phyloP scores from a whole-genome alignment of 805 yeast genomes.

The Candida namnaoensis region DNA sequence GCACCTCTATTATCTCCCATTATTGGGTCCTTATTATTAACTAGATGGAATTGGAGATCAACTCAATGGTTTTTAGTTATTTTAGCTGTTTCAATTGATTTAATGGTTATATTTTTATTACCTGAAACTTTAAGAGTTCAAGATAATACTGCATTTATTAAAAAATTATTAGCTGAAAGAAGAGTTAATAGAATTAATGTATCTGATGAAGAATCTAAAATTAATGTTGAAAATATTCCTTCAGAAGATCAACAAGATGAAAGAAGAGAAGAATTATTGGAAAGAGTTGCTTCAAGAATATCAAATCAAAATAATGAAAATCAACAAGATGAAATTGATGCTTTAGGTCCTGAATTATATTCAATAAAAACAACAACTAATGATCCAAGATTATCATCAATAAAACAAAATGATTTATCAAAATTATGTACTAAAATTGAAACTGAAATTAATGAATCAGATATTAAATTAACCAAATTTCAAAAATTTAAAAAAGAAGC shows the following conservation, averaged over 20 bases:
- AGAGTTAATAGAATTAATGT: slow-evolving; percentile 11
- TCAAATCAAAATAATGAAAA: slow-evolving; percentile 10
- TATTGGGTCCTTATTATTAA: slow-evolving; percentile 66
- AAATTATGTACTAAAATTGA: slow-evolving; percentile 17
- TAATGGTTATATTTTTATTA: slow-evolving; percentile 42
- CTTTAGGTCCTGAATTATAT: slow-evolving; percentile 16
- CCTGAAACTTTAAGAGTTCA: slow-evolving; percentile 72
- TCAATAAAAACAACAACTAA: slow-evolving; percentile 12
- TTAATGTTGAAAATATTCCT: neutral
- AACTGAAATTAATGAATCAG: slow-evolving; percentile 13
- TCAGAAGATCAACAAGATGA: neutral
- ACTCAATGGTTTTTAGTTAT: slow-evolving; percentile 82
- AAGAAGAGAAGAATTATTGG: slow-evolving; percentile 5
- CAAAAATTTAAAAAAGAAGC: slow-evolving; percentile 18
- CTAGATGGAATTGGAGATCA: slow-evolving; percentile 79
- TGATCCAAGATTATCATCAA: slow-evolving; percentile 10
- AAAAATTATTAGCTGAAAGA: slow-evolving; percentile 32
- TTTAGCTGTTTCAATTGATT: slow-evolving; percentile 44
- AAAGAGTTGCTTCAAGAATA: slow-evolving; percentile 12
- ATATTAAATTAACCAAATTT: slow-evolving; percentile 7
- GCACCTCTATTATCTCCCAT: slow-evolving; percentile 81
- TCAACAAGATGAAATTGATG: slow-evolving; percentile 8
- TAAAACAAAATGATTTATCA: slow-evolving; percentile 15
- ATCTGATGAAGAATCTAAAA: slow-evolving; percentile 1
- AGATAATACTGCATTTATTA: slow-evolving; percentile 41